These are phyloP conservation scores for Insectozyma bohioensis DNA, from an alignment of 1,139 yeast genomes.

Conservation along the genomic window DNA sequence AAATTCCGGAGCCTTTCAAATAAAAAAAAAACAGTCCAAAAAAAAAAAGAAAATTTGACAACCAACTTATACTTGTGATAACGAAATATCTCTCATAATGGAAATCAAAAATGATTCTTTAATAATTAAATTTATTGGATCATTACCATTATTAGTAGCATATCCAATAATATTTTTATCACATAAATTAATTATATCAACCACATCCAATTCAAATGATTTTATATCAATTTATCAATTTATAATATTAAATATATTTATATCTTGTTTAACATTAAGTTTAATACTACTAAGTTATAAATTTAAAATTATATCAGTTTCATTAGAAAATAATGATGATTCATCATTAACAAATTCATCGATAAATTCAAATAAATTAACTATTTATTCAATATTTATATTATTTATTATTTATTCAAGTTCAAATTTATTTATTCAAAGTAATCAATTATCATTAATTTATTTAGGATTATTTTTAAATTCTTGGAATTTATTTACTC, in stretches of 20 bases:
- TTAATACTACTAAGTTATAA: constrained; percentile 6
- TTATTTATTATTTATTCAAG: constrained; percentile 15
- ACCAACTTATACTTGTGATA: no score
- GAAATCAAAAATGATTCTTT: constrained; percentile 1
- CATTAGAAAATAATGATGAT: no score
- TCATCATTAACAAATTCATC: constrained; percentile 1
- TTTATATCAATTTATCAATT: constrained; percentile 1
- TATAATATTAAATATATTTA: constrained; percentile 9
- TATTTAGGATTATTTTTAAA: constrained; percentile 29
- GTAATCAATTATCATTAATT: constrained; percentile 9
- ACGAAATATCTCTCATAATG: no score
- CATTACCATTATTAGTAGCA: constrained; percentile 30
- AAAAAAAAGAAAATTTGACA: no score
- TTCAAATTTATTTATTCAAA: constrained; percentile 20
- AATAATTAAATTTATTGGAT: constrained; percentile 10
- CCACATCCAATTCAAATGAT: no score
- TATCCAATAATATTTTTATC: constrained; percentile 27
- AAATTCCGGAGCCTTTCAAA: no score
- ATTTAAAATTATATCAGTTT: constrained; percentile 8
- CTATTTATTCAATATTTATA: constrained; percentile 6
- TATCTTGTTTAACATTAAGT: constrained; percentile 6
- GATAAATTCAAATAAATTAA: not conserved
- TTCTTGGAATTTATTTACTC: constrained; percentile 27
- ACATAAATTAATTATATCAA: constrained; percentile 13
- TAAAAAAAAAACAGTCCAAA: no score